phyloP scores from a whole-genome alignment of 129 eudicot genomes.

The Lonicera japonica region DNA sequence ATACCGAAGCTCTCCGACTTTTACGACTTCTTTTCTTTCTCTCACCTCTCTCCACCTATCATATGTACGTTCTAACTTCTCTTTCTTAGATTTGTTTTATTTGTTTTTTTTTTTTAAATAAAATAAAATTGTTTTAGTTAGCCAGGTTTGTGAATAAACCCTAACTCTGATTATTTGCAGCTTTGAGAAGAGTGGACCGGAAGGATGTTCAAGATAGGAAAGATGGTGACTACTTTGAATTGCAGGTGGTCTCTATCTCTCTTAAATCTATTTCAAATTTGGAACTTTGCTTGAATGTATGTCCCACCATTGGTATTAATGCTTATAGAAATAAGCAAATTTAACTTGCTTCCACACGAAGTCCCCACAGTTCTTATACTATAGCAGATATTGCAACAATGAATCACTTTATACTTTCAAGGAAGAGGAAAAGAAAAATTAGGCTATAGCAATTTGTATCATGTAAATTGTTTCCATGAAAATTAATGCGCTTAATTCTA shows the following conservation, averaged over 20 bases:
- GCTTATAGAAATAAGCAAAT: no score
- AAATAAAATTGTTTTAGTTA: background rate
- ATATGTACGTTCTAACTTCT: constrained; percentile 47
- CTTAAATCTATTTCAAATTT: background rate
- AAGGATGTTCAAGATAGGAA: constrained; percentile 43
- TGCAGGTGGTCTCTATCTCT: constrained; percentile 52
- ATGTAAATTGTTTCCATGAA: no score
- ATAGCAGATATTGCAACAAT: no score
- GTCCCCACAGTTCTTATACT: background rate
- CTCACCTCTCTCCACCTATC: constrained; percentile 83
- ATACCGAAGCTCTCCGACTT: constrained; percentile 91
- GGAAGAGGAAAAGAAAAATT: no score
- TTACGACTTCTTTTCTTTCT: constrained; percentile 83
- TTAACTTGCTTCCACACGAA: no score
- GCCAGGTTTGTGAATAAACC: background rate
- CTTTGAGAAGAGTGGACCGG: constrained; percentile 57
- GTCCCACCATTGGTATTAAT: no score
- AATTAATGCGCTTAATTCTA: no score
- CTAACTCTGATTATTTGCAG: constrained; percentile 26
- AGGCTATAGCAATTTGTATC: no score
- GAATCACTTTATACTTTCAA: no score
- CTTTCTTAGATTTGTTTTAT: background rate
- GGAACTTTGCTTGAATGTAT: background rate
- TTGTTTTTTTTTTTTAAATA: constrained; percentile 2
- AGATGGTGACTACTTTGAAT: constrained; percentile 81